A percentile compares a stretch with the other conserved stretches of the same genome.
These are phyloP conservation scores for Vararia minispora DNA, from an alignment of 768 basidiomycete genomes.

Conservation along the genomic window DNA sequence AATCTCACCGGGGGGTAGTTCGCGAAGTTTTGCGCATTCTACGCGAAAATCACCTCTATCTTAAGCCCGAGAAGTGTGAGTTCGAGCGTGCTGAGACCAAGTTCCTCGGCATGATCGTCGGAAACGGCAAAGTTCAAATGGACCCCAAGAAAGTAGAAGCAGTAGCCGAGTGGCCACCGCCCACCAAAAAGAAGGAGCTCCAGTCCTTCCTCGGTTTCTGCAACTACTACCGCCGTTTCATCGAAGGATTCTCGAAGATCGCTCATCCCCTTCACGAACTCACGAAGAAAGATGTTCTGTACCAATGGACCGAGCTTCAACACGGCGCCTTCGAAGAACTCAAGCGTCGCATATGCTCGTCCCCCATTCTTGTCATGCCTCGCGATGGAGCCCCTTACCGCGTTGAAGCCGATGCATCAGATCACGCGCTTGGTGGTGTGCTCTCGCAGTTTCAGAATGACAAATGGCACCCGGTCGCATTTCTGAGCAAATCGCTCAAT, in stretches of 20 bases:
- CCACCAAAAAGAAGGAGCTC: conserved; percentile 21
- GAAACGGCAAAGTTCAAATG: conserved; percentile 23
- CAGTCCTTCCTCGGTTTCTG: conserved; percentile 31
- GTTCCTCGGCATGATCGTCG: conserved; percentile 25
- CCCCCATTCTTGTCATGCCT: conserved; percentile 12
- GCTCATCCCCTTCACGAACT: conserved; percentile 14
- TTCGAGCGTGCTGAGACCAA: conserved; percentile 14
- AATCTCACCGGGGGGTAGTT: not conserved
- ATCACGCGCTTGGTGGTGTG: conserved; percentile 17
- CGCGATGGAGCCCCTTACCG: not conserved
- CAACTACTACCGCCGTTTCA: conserved; percentile 26
- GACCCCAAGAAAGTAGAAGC: conserved; percentile 26
- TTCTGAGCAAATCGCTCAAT: not conserved
- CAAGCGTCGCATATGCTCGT: conserved; percentile 12
- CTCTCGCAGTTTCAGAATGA: conserved; percentile 12
- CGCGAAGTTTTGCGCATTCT: not conserved
- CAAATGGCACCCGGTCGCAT: conserved; percentile 7
- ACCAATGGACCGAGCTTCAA: conserved; percentile 7
- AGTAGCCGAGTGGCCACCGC: conserved; percentile 27
- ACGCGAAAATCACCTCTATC: not conserved
- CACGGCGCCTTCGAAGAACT: conserved; percentile 14
- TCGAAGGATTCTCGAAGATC: conserved; percentile 19
- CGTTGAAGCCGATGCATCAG: conserved; percentile 12
- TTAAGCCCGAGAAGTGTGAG: conserved; percentile 10
- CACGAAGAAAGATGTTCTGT: conserved; percentile 7